Evolutionary conservation across 345 rosid genomes (phyloP).

Genomic region (Rhodamnia rubescens): DNA sequence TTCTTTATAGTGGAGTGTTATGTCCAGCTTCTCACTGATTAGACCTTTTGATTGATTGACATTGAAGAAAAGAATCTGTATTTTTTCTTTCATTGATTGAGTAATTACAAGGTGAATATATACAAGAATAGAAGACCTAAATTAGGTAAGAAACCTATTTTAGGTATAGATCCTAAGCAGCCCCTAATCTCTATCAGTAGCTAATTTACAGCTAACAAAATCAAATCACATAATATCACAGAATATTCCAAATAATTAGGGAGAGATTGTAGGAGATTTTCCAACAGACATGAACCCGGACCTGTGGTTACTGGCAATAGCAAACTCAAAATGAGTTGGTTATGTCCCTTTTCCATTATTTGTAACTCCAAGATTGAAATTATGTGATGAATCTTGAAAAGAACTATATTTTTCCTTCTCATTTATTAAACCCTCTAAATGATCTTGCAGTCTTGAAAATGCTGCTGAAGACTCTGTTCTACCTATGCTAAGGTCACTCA

Average conservation of each 20-base stretch:
- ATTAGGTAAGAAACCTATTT: no score
- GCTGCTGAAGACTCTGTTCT: slow-evolving; percentile 83
- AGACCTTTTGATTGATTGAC: background rate
- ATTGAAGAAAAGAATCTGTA: no score
- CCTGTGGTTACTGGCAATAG: background rate
- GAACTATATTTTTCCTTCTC: background rate
- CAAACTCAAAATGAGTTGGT: background rate
- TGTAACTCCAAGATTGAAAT: background rate
- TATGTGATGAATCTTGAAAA: background rate
- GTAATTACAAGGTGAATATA: no score
- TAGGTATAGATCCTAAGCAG: no score
- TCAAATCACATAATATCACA: no score
- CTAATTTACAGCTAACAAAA: no score
- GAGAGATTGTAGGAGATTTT: no score
- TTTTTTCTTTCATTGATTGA: no score
- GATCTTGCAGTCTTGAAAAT: slow-evolving; percentile 79
- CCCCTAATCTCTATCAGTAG: no score
- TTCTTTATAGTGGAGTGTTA: background rate
- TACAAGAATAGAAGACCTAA: no score
- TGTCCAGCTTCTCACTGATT: background rate
- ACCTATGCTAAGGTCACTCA: slow-evolving; percentile 81
- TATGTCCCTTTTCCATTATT: background rate
- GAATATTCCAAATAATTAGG: no score
- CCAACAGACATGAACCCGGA: background rate
- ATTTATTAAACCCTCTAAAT: background rate